phyloP scores from a whole-genome alignment of 2,329 filamentous ascomycete genomes.

The Huntiella decipiens region DNA sequence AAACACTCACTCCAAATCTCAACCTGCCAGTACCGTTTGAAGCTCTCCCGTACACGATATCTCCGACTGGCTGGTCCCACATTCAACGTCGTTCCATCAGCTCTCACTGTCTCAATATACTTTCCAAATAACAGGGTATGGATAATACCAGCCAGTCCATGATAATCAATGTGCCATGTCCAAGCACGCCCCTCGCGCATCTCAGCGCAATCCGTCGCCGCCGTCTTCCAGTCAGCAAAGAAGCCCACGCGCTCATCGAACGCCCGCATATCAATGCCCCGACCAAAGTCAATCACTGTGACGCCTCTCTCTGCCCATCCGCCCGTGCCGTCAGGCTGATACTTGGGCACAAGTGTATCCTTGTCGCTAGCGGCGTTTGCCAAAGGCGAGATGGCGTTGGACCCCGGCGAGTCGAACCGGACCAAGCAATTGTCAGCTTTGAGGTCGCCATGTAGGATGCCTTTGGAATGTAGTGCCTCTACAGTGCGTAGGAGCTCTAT shows the following conservation, averaged over 20 bases:
- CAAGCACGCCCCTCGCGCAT: constrained; percentile 87
- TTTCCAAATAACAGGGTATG: constrained; percentile 84
- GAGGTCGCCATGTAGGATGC: constrained; percentile 77
- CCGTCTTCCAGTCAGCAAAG: constrained; percentile 88
- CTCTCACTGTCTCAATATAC: constrained; percentile 67
- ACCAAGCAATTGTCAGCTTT: constrained; percentile 93
- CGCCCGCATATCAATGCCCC: constrained; percentile 78
- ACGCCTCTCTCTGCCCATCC: constrained; percentile 72
- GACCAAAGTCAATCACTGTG: constrained; percentile 82
- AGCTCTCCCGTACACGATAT: constrained; percentile 61
- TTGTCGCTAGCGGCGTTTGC: not conserved
- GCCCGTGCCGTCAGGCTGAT: constrained; percentile 50
- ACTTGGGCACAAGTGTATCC: constrained; percentile 37
- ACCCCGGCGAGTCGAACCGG: constrained; percentile 42
- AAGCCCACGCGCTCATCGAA: constrained; percentile 58
- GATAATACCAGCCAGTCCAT: constrained; percentile 73
- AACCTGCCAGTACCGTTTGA: constrained; percentile 94
- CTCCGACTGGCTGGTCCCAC: constrained; percentile 38
- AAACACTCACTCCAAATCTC: constrained; percentile 78
- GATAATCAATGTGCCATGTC: constrained; percentile 96
- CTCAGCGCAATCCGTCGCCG: constrained; percentile 75
- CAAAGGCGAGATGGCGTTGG: constrained; percentile 14
- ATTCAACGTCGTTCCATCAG: constrained; percentile 29
- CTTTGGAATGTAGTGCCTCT: constrained; percentile 63
- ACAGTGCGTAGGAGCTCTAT: constrained; percentile 80